phyloP scores from a whole-genome alignment of 306 rosid genomes.

The Geum urbanum region DNA sequence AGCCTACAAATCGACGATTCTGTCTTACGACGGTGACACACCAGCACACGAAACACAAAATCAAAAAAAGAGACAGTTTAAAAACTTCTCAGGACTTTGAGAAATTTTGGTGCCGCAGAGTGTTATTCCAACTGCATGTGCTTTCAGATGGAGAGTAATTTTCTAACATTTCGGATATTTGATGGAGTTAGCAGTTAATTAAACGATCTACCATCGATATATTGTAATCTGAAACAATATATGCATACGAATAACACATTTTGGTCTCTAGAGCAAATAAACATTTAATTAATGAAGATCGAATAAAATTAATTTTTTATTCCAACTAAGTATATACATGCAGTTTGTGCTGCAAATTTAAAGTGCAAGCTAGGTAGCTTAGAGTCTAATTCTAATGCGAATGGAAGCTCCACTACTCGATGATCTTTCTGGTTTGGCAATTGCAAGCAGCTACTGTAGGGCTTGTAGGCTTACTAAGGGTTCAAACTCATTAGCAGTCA shows the following conservation, averaged over 20 bases:
- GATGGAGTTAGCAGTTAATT: too few relatives aligned
- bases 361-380: conserved; percentile 28
- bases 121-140: too few relatives aligned
- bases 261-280: background rate
- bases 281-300: background rate
- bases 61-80: too few relatives aligned
- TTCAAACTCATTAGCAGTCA: conserved; percentile 41
- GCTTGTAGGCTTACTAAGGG: conserved; percentile 52
- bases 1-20: too few relatives aligned
- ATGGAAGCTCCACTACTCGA: conserved; percentile 16
- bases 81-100: too few relatives aligned
- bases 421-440: conserved; percentile 29
- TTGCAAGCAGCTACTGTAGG: conserved; percentile 34
- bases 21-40: too few relatives aligned
- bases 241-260: background rate
- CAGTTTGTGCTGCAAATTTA: background rate
- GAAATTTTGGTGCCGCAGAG: too few relatives aligned
- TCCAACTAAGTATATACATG: background rate
- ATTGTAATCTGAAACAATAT: too few relatives aligned
- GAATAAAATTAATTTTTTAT: conserved; percentile 26
- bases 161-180: too few relatives aligned
- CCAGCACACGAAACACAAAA: too few relatives aligned
- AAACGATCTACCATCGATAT: too few relatives aligned
- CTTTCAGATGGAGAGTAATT: background rate
- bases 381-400: conserved; percentile 25